These are phyloP conservation scores for Paracoccidioides lutzii DNA, from an alignment of 2,329 filamentous ascomycete species.

Conservation along the genomic window DNA sequence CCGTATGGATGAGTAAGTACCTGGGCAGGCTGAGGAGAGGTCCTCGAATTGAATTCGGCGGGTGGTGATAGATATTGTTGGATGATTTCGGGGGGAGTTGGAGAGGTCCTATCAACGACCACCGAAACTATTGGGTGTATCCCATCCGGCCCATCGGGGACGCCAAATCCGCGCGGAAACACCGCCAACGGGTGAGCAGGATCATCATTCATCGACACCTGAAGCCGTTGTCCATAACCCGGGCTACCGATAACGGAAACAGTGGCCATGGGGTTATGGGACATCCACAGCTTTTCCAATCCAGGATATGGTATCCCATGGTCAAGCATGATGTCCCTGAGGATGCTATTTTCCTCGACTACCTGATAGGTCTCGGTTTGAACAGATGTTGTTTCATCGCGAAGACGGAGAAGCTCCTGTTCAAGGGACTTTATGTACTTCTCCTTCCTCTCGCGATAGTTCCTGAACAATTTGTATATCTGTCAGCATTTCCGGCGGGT, in stretches of 20 bases:
- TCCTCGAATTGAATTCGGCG: neutral
- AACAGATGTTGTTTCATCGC: constrained; percentile 14
- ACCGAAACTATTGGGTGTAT: neutral
- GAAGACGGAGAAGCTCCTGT: constrained; percentile 16
- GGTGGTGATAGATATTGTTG: neutral
- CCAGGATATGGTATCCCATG: constrained; percentile 12
- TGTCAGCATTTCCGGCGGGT: neutral
- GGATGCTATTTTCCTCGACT: constrained; percentile 12
- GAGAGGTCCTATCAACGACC: neutral
- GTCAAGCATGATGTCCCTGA: constrained; percentile 13
- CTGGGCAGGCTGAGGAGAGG: neutral
- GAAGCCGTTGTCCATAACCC: constrained; percentile 11
- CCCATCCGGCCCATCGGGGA: neutral
- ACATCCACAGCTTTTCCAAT: neutral
- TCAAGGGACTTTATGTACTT: constrained; percentile 20
- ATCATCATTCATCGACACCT: constrained; percentile 6
- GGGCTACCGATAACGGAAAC: constrained; percentile 10
- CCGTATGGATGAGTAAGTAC: constrained; percentile 15
- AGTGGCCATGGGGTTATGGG: constrained; percentile 5
- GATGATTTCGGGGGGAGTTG: neutral
- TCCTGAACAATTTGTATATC: constrained; percentile 9
- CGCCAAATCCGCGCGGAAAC: constrained; percentile 7
- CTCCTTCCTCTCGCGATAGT: constrained; percentile 21
- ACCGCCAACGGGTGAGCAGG: constrained; percentile 2
- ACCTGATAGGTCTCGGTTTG: constrained; percentile 8